Percentiles rank a stretch among this genome's conserved stretches.
These are phyloP conservation scores for Acanthamoeba triangularis DNA, from an alignment of 208 protist genomes.

Conservation along the genomic window DNA sequence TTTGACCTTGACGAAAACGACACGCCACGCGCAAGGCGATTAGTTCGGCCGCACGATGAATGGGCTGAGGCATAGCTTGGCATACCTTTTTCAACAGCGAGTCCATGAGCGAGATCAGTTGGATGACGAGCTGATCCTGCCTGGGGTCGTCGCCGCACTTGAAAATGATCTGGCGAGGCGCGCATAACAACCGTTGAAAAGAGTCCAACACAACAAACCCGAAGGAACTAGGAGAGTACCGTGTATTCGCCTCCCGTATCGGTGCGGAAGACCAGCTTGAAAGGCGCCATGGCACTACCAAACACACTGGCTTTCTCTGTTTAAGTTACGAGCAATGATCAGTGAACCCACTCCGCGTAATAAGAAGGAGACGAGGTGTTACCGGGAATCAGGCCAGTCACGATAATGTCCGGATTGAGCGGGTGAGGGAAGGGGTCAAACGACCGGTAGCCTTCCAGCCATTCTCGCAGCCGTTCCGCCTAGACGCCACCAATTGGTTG, in stretches of 20 bases:
- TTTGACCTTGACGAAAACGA: conserved; percentile 84
- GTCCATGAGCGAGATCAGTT: conserved; percentile 95
- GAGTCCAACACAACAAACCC: neutral
- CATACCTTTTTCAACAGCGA: conserved; percentile 92
- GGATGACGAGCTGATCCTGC: conserved; percentile 98
- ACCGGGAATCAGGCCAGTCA: conserved; percentile 21
- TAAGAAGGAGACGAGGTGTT: neutral
- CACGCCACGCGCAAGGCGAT: too few relatives aligned
- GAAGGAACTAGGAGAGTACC: neutral
- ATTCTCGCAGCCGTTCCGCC: neutral
- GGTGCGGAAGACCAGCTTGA: conserved; percentile 47
- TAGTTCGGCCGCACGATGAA: too few relatives aligned
- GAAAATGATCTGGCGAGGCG: conserved; percentile 92
- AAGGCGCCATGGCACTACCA: conserved; percentile 40
- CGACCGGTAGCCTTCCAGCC: neutral
- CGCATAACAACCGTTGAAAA: neutral
- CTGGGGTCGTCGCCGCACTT: conserved; percentile 97
- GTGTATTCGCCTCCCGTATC: conserved; percentile 31
- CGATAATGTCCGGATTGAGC: conserved; percentile 36
- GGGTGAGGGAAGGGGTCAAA: conserved; percentile 50
- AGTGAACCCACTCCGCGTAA: neutral
- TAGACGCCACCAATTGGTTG: neutral
- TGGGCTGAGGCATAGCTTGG: neutral
- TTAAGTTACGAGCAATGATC: neutral
- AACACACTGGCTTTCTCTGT: conserved; percentile 52